Percentiles rank a stretch among this genome's conserved stretches.
These are phyloP conservation scores for Dimocarpus longan DNA, from an alignment of 345 rosid genomes.

Conservation along the genomic window DNA sequence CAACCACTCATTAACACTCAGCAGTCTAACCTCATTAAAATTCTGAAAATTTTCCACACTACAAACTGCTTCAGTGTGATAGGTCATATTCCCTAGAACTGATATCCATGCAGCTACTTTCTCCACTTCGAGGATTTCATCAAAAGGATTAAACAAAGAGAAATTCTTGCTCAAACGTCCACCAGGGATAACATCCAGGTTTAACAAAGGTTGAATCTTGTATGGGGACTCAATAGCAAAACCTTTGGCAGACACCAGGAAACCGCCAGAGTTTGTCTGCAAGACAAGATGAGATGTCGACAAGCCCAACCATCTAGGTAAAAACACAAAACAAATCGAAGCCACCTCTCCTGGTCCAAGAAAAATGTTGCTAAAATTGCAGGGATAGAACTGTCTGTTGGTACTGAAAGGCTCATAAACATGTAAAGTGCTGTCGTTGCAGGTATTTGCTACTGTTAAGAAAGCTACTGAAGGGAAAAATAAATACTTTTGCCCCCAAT, in stretches of 20 bases:
- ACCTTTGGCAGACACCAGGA: conserved; percentile 65
- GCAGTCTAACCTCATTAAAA: conserved; percentile 27
- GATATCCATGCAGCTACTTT: conserved; percentile 60
- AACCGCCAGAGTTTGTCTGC: conserved; percentile 76
- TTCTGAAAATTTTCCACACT: conserved; percentile 29
- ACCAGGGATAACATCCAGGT: conserved; percentile 36
- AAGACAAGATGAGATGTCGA: conserved; percentile 58
- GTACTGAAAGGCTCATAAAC: conserved; percentile 64
- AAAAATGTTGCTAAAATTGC: conserved; percentile 56
- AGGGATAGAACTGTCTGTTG: conserved; percentile 61
- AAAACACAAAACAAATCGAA: conserved; percentile 65
- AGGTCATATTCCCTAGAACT: conserved; percentile 44
- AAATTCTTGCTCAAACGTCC: conserved; percentile 53
- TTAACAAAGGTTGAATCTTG: conserved; percentile 45
- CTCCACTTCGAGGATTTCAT: conserved; percentile 54
- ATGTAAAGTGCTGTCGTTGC: conserved; percentile 60
- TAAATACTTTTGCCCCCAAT: conserved; percentile 58
- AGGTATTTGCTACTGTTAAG: conserved; percentile 58
- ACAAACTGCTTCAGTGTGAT: conserved; percentile 56
- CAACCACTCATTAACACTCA: conserved; percentile 53
- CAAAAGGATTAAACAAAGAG: conserved; percentile 64
- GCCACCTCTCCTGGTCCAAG: conserved; percentile 62
- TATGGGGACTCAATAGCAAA: conserved; percentile 57
- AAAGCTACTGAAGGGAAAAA: conserved; percentile 57
- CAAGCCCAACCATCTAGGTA: conserved; percentile 62